Evolutionary conservation across 805 yeast genomes (phyloP), one percentile per base, ranked within the genome.

Genomic region (Peterozyma toletana): DNA sequence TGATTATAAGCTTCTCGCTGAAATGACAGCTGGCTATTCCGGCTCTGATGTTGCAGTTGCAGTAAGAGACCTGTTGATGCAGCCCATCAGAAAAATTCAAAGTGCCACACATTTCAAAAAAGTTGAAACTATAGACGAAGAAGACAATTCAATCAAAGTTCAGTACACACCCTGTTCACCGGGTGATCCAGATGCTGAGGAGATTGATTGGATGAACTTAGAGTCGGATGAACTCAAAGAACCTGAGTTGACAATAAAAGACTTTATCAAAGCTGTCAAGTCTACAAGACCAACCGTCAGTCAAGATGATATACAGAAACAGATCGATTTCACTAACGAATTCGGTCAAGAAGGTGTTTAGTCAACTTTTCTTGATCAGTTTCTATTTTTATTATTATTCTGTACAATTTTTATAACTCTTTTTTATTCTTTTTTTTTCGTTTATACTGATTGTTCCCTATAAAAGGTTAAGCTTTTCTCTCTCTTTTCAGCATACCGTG

Each of bases 31-130:
- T 5, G 99, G 99, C 9, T 91, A 93, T 63, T 88, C 96, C 2
- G 99, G 99, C 42, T 95, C 91, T 59, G 99, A 93, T 73, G 77
- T 93, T 36, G 91, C 97, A 0, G 96, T 93, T 31, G 95, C 89
- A 10, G 99, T 93, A 3, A 80, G 96, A 54, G 99, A 93, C 63
- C 98, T 98, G 0, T 70, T 93, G 53, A 93, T 93, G 99, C 95
- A 91, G 63, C 99, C 99, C 1, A 88, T 93, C 47, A 77, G 99
- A 55, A 89, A 88, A 59, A 88, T 93, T 50, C 98, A 91, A 63
- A 83, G 78, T 57, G 97, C 99, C 0, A 93, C 99, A 0, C 99
- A 93, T 69, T 93, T 93, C 70, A 85, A 84, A 59, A 71, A 74
- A 48, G 77, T 78, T 10, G 51, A 56, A 1, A 69, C 71, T 7